Conservation (phyloP, 495 filamentous ascomycete species). For the Sphaerosporella brunnea region DNA sequence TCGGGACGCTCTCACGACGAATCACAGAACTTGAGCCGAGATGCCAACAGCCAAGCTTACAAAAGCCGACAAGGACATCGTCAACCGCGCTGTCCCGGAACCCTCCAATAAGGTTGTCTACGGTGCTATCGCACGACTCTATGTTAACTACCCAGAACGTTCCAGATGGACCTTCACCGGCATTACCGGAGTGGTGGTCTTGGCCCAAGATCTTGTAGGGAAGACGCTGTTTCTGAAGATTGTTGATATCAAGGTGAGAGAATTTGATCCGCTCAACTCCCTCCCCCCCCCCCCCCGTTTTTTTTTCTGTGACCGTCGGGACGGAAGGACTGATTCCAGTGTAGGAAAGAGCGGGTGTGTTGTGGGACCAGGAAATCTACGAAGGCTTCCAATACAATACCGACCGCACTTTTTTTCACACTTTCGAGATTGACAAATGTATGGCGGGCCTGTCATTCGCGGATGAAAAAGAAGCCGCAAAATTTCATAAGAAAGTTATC, state of each 20-base stretch:
- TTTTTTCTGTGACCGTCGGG: background rate
- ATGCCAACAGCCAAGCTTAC: constrained; percentile 54
- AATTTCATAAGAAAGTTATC: constrained; percentile 86
- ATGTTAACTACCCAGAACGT: constrained; percentile 75
- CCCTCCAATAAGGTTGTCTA: constrained; percentile 88
- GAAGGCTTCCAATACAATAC: constrained; percentile 88
- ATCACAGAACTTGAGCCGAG: too few relatives aligned
- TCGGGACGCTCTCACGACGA: too few relatives aligned
- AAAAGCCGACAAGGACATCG: constrained; percentile 81
- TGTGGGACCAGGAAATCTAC: constrained; percentile 98
- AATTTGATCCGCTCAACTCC: too few relatives aligned
- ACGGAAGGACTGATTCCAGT: background rate
- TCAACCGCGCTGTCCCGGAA: constrained; percentile 81
- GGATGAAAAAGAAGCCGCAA: constrained; percentile 90
- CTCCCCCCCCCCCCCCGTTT: too few relatives aligned
- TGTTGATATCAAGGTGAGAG: constrained; percentile 81
- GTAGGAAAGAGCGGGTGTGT: constrained; percentile 57
- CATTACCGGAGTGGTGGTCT: constrained; percentile 77
- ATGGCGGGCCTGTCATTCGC: constrained; percentile 77
- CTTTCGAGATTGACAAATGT: constrained; percentile 85
- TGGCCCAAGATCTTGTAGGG: constrained; percentile 85
- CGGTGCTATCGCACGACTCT: constrained; percentile 82
- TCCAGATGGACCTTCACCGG: constrained; percentile 88
- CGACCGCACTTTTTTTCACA: constrained; percentile 91
- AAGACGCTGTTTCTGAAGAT: constrained; percentile 94